Base-by-base conservation (phyloP, 306 rosid species). In the Dalbergia cultrata region DNA sequence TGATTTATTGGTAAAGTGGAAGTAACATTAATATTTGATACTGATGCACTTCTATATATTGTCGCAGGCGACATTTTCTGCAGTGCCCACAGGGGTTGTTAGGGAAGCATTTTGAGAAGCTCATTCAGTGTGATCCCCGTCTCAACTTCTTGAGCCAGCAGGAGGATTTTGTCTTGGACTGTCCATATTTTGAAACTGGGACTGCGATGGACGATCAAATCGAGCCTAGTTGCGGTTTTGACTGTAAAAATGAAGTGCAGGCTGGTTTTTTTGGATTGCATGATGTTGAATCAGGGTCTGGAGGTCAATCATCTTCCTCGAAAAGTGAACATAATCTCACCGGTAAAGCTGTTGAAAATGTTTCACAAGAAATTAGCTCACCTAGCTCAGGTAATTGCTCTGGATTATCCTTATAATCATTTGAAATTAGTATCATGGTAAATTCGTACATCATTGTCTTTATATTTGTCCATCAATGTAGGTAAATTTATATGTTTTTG, bases 61-160 rank as follows among this genome's bases (percentile, higher is more conserved):
- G 78, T 73, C 31, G 33, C 11, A 93, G 97, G 92, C 88, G 78
- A 49, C 96, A 93, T 85, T 89, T 88, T 77, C 67, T 93, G 76
- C 87, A 88, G 84, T 93, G 94, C 39, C 94, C 96, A 1, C 88
- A 72, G 65, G 96, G 92, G 74, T 47, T 86, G 56, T 67, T 91
- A 7, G 94, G 94, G 57, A 93, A 88, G 91, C 97, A 89, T 83
- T 93, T 85, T 21, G 96, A 93, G 86, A 93, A 89, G 87, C 96
- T 93, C 47, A 75, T 93, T 62, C 97, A 93, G 82, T 91, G 97
- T 63, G 96, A 93, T 76, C 94, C 94, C 18, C 94, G 97, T 61
- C 94, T 93, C 81, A 85, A 86, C 77, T 87, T 74, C 47, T 82
- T 93, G 22, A 93, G 94, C 75, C 96, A 91, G 50, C 94, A 85